phyloP scores from a whole-genome alignment of 2,329 filamentous ascomycete genomes.

The Ophiostoma tasmaniense region DNA sequence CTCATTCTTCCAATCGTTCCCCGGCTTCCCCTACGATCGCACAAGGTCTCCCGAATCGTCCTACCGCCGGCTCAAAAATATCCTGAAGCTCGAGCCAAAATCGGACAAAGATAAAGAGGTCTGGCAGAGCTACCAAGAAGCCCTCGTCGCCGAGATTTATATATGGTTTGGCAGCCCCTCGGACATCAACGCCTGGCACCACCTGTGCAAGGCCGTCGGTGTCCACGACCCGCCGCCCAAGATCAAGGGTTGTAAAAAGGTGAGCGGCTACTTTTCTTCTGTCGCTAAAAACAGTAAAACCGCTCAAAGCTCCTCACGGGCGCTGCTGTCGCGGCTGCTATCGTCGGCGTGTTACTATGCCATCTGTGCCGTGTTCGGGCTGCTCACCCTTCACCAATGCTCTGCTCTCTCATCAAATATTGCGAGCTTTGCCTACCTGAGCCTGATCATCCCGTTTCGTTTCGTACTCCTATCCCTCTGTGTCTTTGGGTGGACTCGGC shows the following conservation, averaged over 20 bases:
- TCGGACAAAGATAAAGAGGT: background rate
- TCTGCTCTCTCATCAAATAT: background rate
- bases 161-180: conserved; percentile 9
- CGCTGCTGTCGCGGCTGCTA: background rate
- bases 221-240: background rate
- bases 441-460: background rate
- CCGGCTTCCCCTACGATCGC: background rate
- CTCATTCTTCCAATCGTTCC: background rate
- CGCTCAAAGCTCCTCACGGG: too few relatives aligned
- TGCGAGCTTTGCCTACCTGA: background rate
- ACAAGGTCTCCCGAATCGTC: background rate
- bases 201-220: conserved; percentile 10
- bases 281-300: too few relatives aligned
- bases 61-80: background rate
- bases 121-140: conserved; percentile 1
- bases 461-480: background rate
- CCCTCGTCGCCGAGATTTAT: conserved; percentile 9
- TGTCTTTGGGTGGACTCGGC: background rate
- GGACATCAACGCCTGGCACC: conserved; percentile 12
- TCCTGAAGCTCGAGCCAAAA: background rate
- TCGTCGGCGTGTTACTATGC: background rate
- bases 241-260: background rate
- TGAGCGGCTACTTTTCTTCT: background rate
- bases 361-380: background rate
- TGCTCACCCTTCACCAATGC: background rate